Base-by-base conservation (phyloP, 2,329 filamentous ascomycete genomes). In the Colletotrichum ledebouriae region DNA sequence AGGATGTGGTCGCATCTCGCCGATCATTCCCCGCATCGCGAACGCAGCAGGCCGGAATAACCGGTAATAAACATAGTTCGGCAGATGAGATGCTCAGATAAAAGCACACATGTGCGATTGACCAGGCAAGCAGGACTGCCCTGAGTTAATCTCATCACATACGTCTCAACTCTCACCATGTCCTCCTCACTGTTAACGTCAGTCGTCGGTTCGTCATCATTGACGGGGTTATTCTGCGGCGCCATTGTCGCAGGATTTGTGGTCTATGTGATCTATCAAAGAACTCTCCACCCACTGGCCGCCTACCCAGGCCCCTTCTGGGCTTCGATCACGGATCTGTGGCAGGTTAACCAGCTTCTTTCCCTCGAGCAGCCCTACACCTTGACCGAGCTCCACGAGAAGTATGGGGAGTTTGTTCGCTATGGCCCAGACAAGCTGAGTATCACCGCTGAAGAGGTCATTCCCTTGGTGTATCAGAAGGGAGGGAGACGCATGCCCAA, bases 401-500 rank as follows among this genome's bases (percentile, higher is more conserved):
- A 37, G 9, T 58, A 67, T 2, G 63, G 58, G 3, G 58, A 67
- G 15, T 63, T 66, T 2, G 58, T 66, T 12, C 49, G 63, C 3
- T 66, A 66, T 13, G 57, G 63, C 1, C 63, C 63, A 2, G 63
- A 66, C 12, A 66, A 66, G 7, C 49, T 66, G 33, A 66, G 63
- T 6, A 62, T 66, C 63, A 66, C 58, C 9, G 63, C 63, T 17
- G 58, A 66, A 17, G 63, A 66, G 22, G 63, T 57, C 11, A 47
- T 66, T 10, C 63, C 63, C 9, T 10, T 66, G 33, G 63, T 62
- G 6, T 66, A 66, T 2, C 58, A 62, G 6, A 66, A 66, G 49
- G 58, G 63, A 4, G 58, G 63, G 20, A 58, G 59, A n/a, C 41
- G 58, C n/a, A 15, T 66, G 42, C 63, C 63, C 22, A 66, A 66